Evolutionary conservation across 2,329 filamentous ascomycete genomes (phyloP).

Genomic region (Verticillium zaregamsianum): DNA sequence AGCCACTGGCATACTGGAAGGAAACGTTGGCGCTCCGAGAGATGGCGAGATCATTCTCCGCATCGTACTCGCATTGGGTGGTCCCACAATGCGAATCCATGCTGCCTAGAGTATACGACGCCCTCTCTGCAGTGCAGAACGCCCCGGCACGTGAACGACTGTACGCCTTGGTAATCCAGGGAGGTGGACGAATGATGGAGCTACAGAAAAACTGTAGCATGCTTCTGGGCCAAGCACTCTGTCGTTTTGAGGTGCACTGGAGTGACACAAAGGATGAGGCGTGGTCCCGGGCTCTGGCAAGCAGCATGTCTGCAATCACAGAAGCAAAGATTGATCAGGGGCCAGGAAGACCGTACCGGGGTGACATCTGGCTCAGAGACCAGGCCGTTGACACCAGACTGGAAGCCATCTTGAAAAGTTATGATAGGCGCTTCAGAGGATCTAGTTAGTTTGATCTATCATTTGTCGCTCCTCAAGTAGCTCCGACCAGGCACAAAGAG

Average conservation of each 20-base stretch:
- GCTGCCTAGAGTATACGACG: background rate
- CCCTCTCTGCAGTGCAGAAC: background rate
- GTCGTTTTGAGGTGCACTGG: conserved; percentile 1
- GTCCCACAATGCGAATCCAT: background rate
- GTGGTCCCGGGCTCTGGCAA: background rate
- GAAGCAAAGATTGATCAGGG: background rate
- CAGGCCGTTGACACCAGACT: too few species aligned
- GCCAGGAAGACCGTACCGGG: too few species aligned
- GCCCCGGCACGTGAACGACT: background rate
- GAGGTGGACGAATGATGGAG: conserved; percentile 1
- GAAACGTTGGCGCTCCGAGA: background rate
- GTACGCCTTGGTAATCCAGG: conserved; percentile 1
- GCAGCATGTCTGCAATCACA: background rate
- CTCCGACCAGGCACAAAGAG: too few species aligned
- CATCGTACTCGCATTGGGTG: conserved; percentile 2
- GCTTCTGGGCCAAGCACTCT: background rate
- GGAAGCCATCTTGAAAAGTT: too few species aligned
- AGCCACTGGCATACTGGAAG: background rate
- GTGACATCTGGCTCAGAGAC: too few species aligned
- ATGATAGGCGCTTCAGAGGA: too few species aligned
- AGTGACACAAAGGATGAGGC: background rate
- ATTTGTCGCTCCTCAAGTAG: too few species aligned
- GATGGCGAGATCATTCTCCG: conserved; percentile 2
- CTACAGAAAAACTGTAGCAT: background rate
- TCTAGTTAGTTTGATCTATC: too few species aligned